Percentiles rank a stretch among this genome's conserved stretches.
These are phyloP conservation scores for Iris pallida DNA, from an alignment of 116 monocot species.

Conservation along the genomic window DNA sequence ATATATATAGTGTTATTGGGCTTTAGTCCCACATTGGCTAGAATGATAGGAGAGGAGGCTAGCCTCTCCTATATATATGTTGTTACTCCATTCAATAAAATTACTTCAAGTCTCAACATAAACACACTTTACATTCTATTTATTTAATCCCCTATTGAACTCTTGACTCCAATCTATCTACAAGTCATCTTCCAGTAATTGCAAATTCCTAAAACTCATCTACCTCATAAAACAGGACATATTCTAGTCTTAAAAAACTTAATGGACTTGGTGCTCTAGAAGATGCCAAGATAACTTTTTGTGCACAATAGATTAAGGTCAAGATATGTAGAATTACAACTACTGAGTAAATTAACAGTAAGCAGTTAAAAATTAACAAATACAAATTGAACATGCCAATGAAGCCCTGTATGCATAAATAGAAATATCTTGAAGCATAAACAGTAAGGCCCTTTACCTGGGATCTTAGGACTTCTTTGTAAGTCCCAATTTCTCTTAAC, in stretches of 20 bases:
- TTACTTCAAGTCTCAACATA: no score
- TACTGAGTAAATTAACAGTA: not conserved
- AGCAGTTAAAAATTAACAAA: not conserved
- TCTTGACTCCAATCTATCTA: not conserved
- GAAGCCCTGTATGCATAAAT: not conserved
- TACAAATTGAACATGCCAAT: not conserved
- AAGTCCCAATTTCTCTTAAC: conserved; percentile 94
- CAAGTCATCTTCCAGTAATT: not conserved
- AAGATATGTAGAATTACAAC: not conserved
- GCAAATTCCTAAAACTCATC: not conserved
- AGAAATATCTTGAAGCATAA: not conserved
- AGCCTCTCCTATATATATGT: no score
- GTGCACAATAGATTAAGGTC: not conserved
- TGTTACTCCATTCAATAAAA: no score
- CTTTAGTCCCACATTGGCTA: no score
- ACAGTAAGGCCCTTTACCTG: conserved; percentile 37
- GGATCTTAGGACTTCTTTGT: conserved; percentile 96
- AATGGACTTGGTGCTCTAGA: not conserved
- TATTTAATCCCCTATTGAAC: no score
- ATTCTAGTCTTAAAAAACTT: not conserved
- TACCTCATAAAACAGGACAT: not conserved
- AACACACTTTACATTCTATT: not conserved
- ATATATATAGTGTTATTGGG: no score
- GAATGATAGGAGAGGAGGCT: no score
- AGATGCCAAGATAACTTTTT: not conserved